Evolutionary conservation across 2,329 filamentous ascomycete species (phyloP).

Genomic region (Chaetomiaceae sp.): DNA sequence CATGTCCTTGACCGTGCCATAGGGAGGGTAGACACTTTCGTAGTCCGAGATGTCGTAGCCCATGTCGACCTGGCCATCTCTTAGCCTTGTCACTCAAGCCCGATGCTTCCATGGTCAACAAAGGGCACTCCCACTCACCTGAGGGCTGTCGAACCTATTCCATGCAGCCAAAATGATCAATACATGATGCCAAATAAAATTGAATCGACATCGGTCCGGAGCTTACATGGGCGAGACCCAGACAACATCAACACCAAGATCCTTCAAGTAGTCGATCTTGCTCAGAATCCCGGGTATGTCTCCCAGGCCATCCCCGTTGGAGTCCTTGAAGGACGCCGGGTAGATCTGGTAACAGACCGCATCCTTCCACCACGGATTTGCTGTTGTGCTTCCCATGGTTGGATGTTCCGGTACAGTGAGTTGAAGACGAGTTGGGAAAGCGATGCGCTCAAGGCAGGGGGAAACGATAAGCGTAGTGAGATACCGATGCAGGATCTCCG

Average conservation of each 20-base stretch:
- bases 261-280: constrained; percentile 47
- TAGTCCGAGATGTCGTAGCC: constrained; percentile 66
- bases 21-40: constrained; percentile 46
- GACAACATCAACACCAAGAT: constrained; percentile 47
- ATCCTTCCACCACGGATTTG: constrained; percentile 51
- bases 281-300: constrained; percentile 50
- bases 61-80: constrained; percentile 38
- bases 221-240: constrained; percentile 40
- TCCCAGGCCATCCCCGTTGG: constrained; percentile 49
- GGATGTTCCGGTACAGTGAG: neutral
- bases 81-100: neutral
- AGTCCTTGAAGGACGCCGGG: constrained; percentile 51
- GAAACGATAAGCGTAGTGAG: too few species aligned
- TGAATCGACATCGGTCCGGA: neutral
- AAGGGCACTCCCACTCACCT: too few species aligned
- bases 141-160: constrained; percentile 39
- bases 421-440: neutral
- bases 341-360: constrained; percentile 54
- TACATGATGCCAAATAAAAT: constrained; percentile 23
- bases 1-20: constrained; percentile 62
- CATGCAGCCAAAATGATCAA: constrained; percentile 33
- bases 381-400: constrained; percentile 6
- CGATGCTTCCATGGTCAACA: too few species aligned
- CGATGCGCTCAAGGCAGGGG: too few species aligned
- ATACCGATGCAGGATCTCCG: too few species aligned